Conservation (phyloP, 257 asterid genomes). For the Dorcoceras hygrometricum region DNA sequence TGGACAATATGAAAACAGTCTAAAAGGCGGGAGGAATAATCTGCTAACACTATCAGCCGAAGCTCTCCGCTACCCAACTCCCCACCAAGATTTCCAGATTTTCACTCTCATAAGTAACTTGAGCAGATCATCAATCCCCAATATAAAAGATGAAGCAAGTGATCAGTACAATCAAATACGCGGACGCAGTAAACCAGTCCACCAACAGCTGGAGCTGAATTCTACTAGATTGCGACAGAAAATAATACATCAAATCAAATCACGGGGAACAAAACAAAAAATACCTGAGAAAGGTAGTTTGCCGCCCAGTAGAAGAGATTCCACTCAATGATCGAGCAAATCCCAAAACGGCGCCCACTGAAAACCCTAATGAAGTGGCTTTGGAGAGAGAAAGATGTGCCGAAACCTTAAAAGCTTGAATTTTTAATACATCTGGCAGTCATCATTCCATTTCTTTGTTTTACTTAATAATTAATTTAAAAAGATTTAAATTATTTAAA, state of each 20-base stretch:
- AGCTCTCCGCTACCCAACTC: background rate
- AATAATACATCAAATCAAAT: conserved; percentile 1
- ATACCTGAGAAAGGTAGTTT: conserved; percentile 27
- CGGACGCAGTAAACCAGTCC: conserved; percentile 24
- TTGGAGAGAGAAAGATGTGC: conserved; percentile 22
- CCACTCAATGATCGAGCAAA: conserved; percentile 24
- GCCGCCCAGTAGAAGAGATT: conserved; percentile 21
- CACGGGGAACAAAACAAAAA: conserved; percentile 3
- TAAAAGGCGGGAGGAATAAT: background rate
- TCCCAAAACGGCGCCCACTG: conserved; percentile 35
- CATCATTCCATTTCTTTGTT: background rate
- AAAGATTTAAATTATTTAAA: no score
- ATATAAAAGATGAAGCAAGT: background rate
- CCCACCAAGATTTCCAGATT: conserved; percentile 11
- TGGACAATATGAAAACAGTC: background rate
- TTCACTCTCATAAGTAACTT: conserved; percentile 1
- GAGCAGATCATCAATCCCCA: conserved; percentile 12
- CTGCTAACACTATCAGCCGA: conserved; percentile 1
- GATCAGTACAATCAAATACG: conserved; percentile 23
- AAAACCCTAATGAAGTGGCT: conserved; percentile 36
- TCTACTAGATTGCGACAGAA: background rate
- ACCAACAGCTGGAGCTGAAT: conserved; percentile 9
- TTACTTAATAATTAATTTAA: no score
- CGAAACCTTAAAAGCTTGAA: background rate
- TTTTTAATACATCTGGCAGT: background rate